These are phyloP conservation scores for Syzygium malaccense DNA, from an alignment of 441 rosid species.

Conservation along the genomic window DNA sequence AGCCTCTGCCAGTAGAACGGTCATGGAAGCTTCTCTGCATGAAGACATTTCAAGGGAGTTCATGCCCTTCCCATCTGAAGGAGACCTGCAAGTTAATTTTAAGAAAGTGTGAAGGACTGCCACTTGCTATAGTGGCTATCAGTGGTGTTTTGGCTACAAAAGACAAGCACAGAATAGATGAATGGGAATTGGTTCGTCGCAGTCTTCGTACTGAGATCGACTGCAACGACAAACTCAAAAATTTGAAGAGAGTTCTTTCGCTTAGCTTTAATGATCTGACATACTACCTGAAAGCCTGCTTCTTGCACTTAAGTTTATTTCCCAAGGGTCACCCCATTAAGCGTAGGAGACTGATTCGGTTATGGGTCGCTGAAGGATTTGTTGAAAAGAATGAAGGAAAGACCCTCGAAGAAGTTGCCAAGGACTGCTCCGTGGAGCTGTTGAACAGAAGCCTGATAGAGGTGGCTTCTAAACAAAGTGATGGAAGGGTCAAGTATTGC, in stretches of 20 bases:
- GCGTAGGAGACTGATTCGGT: neutral
- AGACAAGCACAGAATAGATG: neutral
- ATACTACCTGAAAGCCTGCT: neutral
- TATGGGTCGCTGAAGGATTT: neutral
- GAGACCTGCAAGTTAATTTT: neutral
- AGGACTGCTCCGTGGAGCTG: neutral
- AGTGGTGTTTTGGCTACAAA: neutral
- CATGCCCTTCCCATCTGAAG: neutral
- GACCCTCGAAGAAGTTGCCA: neutral
- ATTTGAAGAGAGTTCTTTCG: neutral
- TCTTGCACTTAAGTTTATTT: neutral
- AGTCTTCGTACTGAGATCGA: neutral
- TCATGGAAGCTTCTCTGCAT: neutral
- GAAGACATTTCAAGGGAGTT: neutral
- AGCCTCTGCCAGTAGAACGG: neutral
- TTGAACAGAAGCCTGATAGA: slow-evolving; percentile 6
- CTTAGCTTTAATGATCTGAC: neutral
- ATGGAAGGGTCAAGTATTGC: neutral
- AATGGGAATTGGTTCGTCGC: neutral
- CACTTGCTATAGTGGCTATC: neutral
- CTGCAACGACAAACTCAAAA: neutral
- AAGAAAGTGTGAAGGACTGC: neutral
- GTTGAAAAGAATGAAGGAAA: neutral
- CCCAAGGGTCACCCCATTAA: neutral
- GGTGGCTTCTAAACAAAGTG: neutral